Evolutionary conservation across 2,329 filamentous ascomycete genomes (phyloP).

Genomic region (Fusarium protoensiforme): DNA sequence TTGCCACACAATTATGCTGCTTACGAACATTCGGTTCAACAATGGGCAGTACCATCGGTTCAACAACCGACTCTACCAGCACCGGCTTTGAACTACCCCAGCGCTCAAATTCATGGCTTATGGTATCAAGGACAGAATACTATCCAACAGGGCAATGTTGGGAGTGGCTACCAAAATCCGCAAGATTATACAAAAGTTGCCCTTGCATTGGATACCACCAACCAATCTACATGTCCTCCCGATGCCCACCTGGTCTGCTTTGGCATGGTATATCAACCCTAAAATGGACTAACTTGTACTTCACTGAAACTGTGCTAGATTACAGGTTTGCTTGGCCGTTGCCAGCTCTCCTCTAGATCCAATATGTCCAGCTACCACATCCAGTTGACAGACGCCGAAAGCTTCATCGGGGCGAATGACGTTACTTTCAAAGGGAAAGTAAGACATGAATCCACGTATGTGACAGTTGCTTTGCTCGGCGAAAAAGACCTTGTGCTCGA

Average conservation of each 20-base stretch:
- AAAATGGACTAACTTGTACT: background rate
- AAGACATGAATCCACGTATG: background rate
- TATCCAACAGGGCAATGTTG: no score
- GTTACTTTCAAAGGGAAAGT: background rate
- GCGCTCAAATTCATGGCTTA: no score
- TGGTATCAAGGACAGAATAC: no score
- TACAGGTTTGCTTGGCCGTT: background rate
- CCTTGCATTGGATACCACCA: no score
- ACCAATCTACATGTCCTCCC: background rate
- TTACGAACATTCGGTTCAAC: no score
- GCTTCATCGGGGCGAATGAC: background rate
- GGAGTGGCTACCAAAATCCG: no score
- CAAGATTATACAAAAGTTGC: no score
- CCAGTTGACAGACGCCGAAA: background rate
- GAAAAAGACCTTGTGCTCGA: background rate
- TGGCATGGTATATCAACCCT: background rate
- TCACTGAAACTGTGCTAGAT: background rate
- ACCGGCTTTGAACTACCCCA: no score
- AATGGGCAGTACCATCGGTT: no score
- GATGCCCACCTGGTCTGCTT: conserved; percentile 5
- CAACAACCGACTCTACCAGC: no score
- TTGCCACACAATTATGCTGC: no score
- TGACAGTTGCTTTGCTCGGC: background rate
- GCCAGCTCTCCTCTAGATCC: background rate
- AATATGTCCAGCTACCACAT: background rate